Evolutionary conservation across 352 stramenopile genomes (phyloP).

Genomic region (Globisporangium nunn): DNA sequence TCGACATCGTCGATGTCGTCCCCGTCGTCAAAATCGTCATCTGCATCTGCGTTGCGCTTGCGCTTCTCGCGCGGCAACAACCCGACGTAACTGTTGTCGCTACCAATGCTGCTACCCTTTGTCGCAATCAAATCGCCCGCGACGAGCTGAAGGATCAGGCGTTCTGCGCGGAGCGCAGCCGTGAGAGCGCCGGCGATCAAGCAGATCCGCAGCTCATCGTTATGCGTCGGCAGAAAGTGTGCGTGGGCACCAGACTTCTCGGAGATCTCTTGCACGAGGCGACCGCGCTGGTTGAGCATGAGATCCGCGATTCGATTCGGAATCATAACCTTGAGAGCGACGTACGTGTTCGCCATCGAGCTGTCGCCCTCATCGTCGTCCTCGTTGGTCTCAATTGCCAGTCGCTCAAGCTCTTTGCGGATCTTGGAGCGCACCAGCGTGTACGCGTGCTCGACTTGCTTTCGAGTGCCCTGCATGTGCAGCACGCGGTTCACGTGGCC

Average conservation of each 20-base stretch:
- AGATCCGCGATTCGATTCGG: conserved; percentile 31
- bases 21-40: conserved; percentile 12
- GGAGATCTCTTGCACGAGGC: conserved; percentile 48
- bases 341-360: conserved; percentile 5
- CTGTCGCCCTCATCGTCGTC: not conserved
- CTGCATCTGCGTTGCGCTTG: conserved; percentile 25
- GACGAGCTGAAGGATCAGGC: conserved; percentile 52
- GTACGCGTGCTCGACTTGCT: conserved; percentile 37
- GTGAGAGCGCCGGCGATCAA: conserved; percentile 45
- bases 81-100: not conserved
- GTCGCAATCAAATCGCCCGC: conserved; percentile 46
- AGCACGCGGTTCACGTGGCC: conserved; percentile 56
- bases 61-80: conserved; percentile 12
- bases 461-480: conserved; percentile 48
- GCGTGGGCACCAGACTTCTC: conserved; percentile 42
- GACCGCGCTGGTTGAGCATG: conserved; percentile 41
- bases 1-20: conserved; percentile 9
- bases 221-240: conserved; percentile 30
- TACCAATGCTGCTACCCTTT: conserved; percentile 14
- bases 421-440: conserved; percentile 26
- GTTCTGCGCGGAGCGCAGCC: conserved; percentile 41
- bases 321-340: conserved; percentile 48
- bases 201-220: conserved; percentile 39
- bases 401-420: conserved; percentile 27
- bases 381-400: conserved; percentile 2